These are phyloP conservation scores for Salix arbutifolia DNA, from an alignment of 345 rosid species.

Conservation along the genomic window DNA sequence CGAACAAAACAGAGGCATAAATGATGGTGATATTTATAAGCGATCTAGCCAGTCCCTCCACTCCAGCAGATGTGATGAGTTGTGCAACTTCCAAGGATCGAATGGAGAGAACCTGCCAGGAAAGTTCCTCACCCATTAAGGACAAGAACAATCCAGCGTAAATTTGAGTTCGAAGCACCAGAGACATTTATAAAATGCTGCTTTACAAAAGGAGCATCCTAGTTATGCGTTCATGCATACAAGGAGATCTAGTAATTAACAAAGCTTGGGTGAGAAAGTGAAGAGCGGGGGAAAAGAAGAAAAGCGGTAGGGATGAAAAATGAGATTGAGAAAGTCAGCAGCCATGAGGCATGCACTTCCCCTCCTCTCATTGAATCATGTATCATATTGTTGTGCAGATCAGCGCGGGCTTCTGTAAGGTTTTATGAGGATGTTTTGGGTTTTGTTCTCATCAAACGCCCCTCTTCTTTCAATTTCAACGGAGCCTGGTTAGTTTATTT, in stretches of 20 bases:
- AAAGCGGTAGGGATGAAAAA: background rate
- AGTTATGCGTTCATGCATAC: background rate
- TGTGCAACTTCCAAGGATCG: background rate
- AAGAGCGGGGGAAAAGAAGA: background rate
- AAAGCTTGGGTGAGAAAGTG: background rate
- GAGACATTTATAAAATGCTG: background rate
- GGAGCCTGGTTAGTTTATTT: slow-evolving; percentile 33
- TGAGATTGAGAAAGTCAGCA: slow-evolving; percentile 36
- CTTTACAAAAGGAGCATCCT: slow-evolving; percentile 23
- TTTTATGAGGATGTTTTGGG: slow-evolving; percentile 51
- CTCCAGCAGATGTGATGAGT: background rate
- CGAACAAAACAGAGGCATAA: too few relatives aligned
- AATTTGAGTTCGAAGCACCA: slow-evolving; percentile 12
- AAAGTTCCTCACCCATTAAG: slow-evolving; percentile 32
- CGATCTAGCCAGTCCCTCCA: too few relatives aligned
- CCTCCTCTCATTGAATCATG: slow-evolving; percentile 49
- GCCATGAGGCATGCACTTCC: slow-evolving; percentile 38
- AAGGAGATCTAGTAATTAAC: background rate
- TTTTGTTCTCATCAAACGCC: slow-evolving; percentile 52
- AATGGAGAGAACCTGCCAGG: slow-evolving; percentile 28
- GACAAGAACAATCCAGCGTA: background rate
- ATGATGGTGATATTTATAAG: too few relatives aligned
- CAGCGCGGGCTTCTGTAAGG: slow-evolving; percentile 40
- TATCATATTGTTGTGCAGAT: slow-evolving; percentile 44
- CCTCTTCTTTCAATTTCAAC: slow-evolving; percentile 60